A percentile compares a stretch with the other conserved stretches of the same genome.
Evolutionary conservation across 805 yeast species (phyloP).

Genomic region (Barnettozyma sucrosica): DNA sequence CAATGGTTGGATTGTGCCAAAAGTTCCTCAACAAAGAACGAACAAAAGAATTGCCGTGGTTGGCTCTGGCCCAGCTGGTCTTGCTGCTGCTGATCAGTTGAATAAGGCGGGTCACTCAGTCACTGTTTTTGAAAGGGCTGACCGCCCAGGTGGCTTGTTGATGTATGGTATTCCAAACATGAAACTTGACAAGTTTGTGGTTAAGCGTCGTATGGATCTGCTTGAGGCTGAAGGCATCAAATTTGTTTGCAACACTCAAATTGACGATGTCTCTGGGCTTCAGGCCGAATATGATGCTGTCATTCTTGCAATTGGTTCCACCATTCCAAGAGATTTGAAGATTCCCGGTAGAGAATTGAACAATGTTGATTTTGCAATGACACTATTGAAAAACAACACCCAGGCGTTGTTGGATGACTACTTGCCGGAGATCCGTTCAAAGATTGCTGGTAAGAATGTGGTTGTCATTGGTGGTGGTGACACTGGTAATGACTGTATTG

Average conservation of each 20-base stretch:
- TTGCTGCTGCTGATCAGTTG: slow-evolving; percentile 95
- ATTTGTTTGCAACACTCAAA: slow-evolving; percentile 68
- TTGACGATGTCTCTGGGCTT: slow-evolving; percentile 79
- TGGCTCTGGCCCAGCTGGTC: slow-evolving; percentile 97
- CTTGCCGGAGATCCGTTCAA: slow-evolving; percentile 67
- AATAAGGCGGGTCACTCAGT: slow-evolving; percentile 94
- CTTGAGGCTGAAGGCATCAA: slow-evolving; percentile 85
- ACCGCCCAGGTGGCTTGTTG: slow-evolving; percentile 92
- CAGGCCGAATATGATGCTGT: slow-evolving; percentile 71
- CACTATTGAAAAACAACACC: slow-evolving; percentile 81
- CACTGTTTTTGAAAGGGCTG: slow-evolving; percentile 88
- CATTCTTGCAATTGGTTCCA: slow-evolving; percentile 87
- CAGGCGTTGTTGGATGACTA: slow-evolving; percentile 79
- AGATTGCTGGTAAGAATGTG: slow-evolving; percentile 79
- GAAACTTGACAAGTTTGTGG: slow-evolving; percentile 92
- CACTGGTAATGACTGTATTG: slow-evolving; percentile 98
- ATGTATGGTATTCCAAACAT: slow-evolving; percentile 99
- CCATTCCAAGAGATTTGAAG: slow-evolving; percentile 90
- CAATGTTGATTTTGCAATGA: slow-evolving; percentile 94
- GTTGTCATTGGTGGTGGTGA: slow-evolving; percentile 99
- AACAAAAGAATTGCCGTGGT: slow-evolving; percentile 81
- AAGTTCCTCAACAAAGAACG: slow-evolving; percentile 72
- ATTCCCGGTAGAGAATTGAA: slow-evolving; percentile 90
- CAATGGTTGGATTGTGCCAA: slow-evolving; percentile 92
- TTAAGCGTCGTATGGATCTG: slow-evolving; percentile 87